A percentile compares a stretch with the other conserved stretches of the same genome.
phyloP scores from a whole-genome alignment of 2,329 filamentous ascomycete genomes.

The Colletotrichum trifolii region DNA sequence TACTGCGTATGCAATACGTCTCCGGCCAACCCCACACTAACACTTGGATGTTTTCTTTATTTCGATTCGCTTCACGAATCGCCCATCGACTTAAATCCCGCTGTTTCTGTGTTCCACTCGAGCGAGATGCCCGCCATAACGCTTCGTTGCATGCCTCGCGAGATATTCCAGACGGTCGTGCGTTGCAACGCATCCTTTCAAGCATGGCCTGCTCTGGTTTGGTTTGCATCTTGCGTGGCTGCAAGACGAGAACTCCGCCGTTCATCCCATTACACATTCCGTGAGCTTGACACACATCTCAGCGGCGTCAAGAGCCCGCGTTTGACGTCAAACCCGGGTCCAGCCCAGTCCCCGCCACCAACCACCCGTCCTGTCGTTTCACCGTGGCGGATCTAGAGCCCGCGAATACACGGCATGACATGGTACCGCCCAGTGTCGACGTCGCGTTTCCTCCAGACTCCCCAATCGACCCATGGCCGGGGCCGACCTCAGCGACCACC shows the following conservation, averaged over 20 bases:
- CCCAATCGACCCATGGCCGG: slow-evolving; percentile 6
- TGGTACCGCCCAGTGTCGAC: background rate
- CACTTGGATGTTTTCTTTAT: slow-evolving; percentile 29
- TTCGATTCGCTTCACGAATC: slow-evolving; percentile 26
- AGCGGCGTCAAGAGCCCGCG: background rate
- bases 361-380: slow-evolving; percentile 3
- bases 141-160: slow-evolving; percentile 16
- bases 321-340: slow-evolving; percentile 5
- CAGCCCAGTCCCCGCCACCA: background rate
- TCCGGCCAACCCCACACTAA: slow-evolving; percentile 32
- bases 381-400: slow-evolving; percentile 7
- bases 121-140: slow-evolving; percentile 20
- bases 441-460: slow-evolving; percentile 3
- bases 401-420: background rate
- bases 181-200: slow-evolving; percentile 20
- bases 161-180: slow-evolving; percentile 6
- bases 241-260: slow-evolving; percentile 6
- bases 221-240: slow-evolving; percentile 5
- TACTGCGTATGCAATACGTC: slow-evolving; percentile 33
- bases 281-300: slow-evolving; percentile 19
- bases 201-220: slow-evolving; percentile 12
- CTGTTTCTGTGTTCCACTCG: slow-evolving; percentile 26
- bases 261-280: slow-evolving; percentile 18
- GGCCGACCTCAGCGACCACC: slow-evolving; percentile 16
- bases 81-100: slow-evolving; percentile 15